phyloP scores from a whole-genome alignment of 495 filamentous ascomycete genomes.

The Talaromyces nanjingensis region DNA sequence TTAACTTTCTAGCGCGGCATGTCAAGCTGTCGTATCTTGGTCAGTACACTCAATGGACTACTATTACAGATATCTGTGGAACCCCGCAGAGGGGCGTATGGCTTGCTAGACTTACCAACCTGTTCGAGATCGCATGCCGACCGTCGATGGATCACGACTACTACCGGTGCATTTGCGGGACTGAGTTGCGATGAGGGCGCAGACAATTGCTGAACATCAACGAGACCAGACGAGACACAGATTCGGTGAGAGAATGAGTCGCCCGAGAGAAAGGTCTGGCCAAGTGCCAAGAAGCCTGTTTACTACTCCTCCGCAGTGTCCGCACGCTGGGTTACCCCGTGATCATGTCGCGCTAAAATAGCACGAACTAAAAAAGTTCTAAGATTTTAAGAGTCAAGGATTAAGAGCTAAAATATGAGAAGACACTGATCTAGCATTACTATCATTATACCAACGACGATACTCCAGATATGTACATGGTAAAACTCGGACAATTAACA shows the following conservation, averaged over 20 bases:
- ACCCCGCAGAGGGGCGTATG: not conserved
- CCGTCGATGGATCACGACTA: not conserved
- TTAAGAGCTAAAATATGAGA: not conserved
- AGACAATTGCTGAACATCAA: not conserved
- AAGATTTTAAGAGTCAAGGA: not conserved
- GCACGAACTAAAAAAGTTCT: not conserved
- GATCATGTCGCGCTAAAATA: not conserved
- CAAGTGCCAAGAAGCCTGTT: not conserved
- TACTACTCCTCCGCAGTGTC: too few relatives aligned
- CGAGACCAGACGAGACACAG: not conserved
- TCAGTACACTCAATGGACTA: not conserved
- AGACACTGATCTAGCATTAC: constrained; percentile 3
- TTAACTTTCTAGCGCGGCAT: constrained; percentile 57
- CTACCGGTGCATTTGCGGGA: constrained; percentile 4
- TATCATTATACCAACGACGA: constrained; percentile 9
- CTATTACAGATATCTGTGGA: not conserved
- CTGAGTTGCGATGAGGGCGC: not conserved
- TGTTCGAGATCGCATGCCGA: constrained; percentile 46
- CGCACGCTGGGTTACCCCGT: not conserved
- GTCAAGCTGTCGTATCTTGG: constrained; percentile 41
- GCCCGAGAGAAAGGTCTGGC: not conserved
- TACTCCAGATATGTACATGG: constrained; percentile 8
- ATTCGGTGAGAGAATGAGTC: not conserved
- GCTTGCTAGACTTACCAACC: constrained; percentile 32
- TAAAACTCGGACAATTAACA: constrained; percentile 1